Evolutionary conservation across 75 land plant species (phyloP), one percentile per base, ranked within the genome.

Genomic region (Cryptomeria japonica): DNA sequence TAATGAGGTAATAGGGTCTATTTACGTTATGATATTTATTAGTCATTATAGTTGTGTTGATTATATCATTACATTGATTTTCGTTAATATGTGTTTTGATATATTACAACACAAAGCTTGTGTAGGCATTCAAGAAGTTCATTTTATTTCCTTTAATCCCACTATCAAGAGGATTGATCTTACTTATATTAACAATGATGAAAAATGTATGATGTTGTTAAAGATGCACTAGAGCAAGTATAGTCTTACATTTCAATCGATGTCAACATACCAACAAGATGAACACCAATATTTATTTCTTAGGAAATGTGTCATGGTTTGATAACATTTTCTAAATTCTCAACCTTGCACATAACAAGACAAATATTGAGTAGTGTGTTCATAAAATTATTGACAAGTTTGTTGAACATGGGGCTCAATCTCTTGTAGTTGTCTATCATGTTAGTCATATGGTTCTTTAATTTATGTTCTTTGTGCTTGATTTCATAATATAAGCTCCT

Each of bases 141-240:
- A 97, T 86, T 97, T 97, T 90, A 95, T 97, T 58, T 98, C 99
- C 31, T 97, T 97, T 76, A 97, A 97, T 75, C 99, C 99, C 1
- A 97, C 98, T 72, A 98, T 96, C 86, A 97, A 97, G 91, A 92
- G 98, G 42, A 97, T 98, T 5, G 98, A 98, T 8, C 87, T 97
- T 16, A 97, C 99, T 55, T 97, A 96, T 76, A 49, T 94, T 86
- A 97, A 95, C 78, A 3, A 75, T 85, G 93, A 95, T 39, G 97
- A 22, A 97, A 95, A 90, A 93, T 93, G 99, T 95, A 94, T 84
- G 89, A 98, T 39, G 98, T 94, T 42, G 96, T 97, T 89, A 97
- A 97, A 93, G 99, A 98, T 89, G 99, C 99, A 87, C 99, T 98
- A 15, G 99, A 97, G 93, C 99, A 97, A 98, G 99, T 93, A 90